phyloP scores from a whole-genome alignment of 192 early-diverging fungal species.

The Radiomyces spectabilis region DNA sequence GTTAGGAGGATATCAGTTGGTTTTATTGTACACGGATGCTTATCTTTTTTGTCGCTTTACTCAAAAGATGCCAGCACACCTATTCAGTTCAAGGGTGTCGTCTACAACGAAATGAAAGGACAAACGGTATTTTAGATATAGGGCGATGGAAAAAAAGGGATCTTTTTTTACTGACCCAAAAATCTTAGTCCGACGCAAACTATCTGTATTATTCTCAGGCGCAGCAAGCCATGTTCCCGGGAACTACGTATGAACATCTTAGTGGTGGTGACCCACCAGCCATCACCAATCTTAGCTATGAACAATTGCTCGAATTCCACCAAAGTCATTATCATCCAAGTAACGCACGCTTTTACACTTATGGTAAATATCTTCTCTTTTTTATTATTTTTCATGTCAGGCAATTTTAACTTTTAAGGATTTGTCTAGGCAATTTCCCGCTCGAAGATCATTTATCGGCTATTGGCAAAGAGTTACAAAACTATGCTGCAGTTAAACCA shows the following conservation, averaged over 20 bases:
- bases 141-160: neutral
- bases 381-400: neutral
- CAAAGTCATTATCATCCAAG: slow-evolving; percentile 82
- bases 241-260: slow-evolving; percentile 70
- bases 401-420: neutral
- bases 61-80: slow-evolving; percentile 57
- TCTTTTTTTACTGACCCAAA: neutral
- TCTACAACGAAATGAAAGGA: slow-evolving; percentile 99
- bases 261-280: slow-evolving; percentile 85
- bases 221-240: slow-evolving; percentile 79
- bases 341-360: slow-evolving; percentile 89
- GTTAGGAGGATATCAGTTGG: neutral
- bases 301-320: slow-evolving; percentile 78
- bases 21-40: neutral
- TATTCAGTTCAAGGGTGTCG: slow-evolving; percentile 86
- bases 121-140: slow-evolving; percentile 27
- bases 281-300: slow-evolving; percentile 84
- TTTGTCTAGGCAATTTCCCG: slow-evolving; percentile 50
- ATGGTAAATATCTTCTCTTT: slow-evolving; percentile 41
- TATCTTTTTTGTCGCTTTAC: slow-evolving; percentile 2
- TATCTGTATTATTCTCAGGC: slow-evolving; percentile 67
- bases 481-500: slow-evolving; percentile 40
- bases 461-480: slow-evolving; percentile 53
- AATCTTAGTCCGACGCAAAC: slow-evolving; percentile 65
- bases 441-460: slow-evolving; percentile 65